Base-by-base conservation (phyloP, 345 rosid species). In the Citrus maxima region DNA sequence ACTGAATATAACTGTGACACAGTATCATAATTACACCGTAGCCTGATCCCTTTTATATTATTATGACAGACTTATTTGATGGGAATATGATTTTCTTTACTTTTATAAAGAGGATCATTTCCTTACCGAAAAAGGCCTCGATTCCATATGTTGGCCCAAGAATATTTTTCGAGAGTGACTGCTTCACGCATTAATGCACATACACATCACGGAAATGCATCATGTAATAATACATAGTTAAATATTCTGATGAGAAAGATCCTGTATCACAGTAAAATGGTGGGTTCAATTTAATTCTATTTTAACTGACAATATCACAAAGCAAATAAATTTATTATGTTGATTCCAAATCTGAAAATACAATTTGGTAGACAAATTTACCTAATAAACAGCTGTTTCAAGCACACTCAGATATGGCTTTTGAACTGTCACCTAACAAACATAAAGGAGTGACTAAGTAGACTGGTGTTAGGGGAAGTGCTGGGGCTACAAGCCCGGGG, bases 391-490 rank as follows among this genome's bases (percentile, higher is more conserved):
- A 24, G 65, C 14, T 32, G 63, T 35, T 35, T 72, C 25, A 18
- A 59, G 28, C 25, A 73, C 7, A 16, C 3, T 32, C 46, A 72
- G n/a, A 28, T 30, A 10, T 77, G 37, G 37, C 24, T n/a, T 78
- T 42, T 40, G 40, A 25, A 21, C 49, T 71, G 55, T 30, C 69
- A 72, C 32, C 70, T 64, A 24, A 51, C 46, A 13, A 76, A 76
- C 21, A 76, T 46, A 21, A 79, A 66, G 74, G 80, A 79, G 62
- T 79, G 78, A 74, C 58, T 34, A 28, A 81, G 87, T 40, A 83
- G 73, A 38, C 69, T 72, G 18, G 83, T 51, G 34, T 49, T 55
- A 3, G 85, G 84, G 75, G 91, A 85, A 69, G 89, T 73, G 66
- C 77, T 49, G 58, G 90, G 42, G 38, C 40, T 54, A n/a, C 86